Percentiles rank a stretch among this genome's conserved stretches.
phyloP scores from a whole-genome alignment of 2,329 filamentous ascomycete genomes.

The Allantophomopsis cytisporea region DNA sequence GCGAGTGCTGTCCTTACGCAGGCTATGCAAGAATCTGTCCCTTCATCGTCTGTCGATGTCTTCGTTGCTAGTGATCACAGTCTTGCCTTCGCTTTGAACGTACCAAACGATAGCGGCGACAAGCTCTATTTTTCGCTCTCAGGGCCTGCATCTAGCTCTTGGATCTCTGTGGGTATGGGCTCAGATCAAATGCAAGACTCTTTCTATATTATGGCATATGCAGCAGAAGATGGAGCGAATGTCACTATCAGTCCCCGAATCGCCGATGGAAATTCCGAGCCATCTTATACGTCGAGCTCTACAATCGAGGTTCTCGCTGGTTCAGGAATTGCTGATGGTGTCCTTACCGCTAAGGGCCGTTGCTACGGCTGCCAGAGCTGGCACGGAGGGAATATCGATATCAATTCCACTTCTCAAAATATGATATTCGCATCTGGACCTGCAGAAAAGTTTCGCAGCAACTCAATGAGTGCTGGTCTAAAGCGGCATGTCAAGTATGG shows the following conservation, averaged over 20 bases:
- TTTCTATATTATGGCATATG: conserved; percentile 41
- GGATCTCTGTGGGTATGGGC: conserved; percentile 42
- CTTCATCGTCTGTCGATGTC: conserved; percentile 22
- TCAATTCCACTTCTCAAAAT: conserved; percentile 28
- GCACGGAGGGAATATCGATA: conserved; percentile 32
- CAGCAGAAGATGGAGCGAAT: conserved; percentile 28
- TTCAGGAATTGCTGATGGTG: conserved; percentile 25
- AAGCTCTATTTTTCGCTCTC: conserved; percentile 38
- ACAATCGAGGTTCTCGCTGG: conserved; percentile 29
- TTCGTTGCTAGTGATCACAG: conserved; percentile 29
- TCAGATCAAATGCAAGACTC: conserved; percentile 34
- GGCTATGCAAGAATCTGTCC: no score
- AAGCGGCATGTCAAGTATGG: conserved; percentile 39
- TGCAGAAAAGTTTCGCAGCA: conserved; percentile 25
- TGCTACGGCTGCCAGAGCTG: conserved; percentile 40
- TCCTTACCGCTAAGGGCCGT: conserved; percentile 31
- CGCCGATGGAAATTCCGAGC: conserved; percentile 35
- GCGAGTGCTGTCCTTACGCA: no score
- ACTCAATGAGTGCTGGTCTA: conserved; percentile 28
- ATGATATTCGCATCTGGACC: conserved; percentile 43
- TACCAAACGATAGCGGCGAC: conserved; percentile 28
- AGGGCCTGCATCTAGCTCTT: conserved; percentile 29
- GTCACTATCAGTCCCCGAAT: conserved; percentile 43
- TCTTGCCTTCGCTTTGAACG: conserved; percentile 34
- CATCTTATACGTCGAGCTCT: conserved; percentile 29